Evolutionary conservation across 805 yeast species (phyloP), one percentile per base, ranked within the genome.

Genomic region (Candida sphagnicola): DNA sequence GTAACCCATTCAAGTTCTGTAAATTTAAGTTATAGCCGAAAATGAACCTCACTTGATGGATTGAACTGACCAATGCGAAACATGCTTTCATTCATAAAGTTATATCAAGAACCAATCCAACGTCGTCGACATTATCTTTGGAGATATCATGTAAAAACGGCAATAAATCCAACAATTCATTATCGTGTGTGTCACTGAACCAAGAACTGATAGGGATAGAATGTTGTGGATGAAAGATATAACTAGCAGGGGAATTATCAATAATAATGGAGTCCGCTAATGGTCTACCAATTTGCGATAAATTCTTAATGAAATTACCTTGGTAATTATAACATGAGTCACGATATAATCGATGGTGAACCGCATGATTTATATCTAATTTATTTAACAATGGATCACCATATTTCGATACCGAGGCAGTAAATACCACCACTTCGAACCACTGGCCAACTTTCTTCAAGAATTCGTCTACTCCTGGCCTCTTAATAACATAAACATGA

Each of bases 221-320:
- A 66, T 93, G 96, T 61, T 88, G 95, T 15, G 99, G 99, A 58
- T 93, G 98, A 72, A 93, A 86, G 40, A 91, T 82, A 62, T 93
- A 93, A n/a, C 96, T 87, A 3, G 98, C 96, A 1, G 99, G 98
- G 2, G 98, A 90, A 62, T 93, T 93, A 67, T 93, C 99, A 47
- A 93, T 80, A 48, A 93, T 93, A 41, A 93, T 89, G 31, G 85
- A 70, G 48, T 89, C 95, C 40, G 75, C 66, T 45, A 93, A 68
- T 2, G 96, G 96, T 53, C 99, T 74, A 10, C 99, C 99, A 50
- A 93, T 79, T 61, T 88, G 97, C 4, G 95, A 82, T 49, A 93
- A 71, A 58, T 93, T 91, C 66, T 93, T 93, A 58, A 93, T 88
- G 60, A 86, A 93, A 62, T 88, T 91, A 13, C 97, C 97, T 56